Conservation (phyloP, 1,284 basidiomycete genomes). For the Tilletia walkeri region DNA sequence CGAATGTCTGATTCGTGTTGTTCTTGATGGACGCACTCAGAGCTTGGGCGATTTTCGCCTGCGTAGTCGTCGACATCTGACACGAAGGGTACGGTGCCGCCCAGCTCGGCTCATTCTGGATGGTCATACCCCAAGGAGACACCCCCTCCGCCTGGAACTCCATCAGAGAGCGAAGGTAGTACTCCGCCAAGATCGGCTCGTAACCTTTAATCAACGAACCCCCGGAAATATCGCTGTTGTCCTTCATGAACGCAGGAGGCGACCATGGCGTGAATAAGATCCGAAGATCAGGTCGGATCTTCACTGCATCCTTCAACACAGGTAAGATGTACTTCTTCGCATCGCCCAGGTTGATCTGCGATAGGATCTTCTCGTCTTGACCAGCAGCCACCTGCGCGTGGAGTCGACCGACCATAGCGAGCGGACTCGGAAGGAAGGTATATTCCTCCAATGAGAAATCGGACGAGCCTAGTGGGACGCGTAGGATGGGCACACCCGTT, state of each 20-base stretch:
- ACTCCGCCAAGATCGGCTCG: conserved; percentile 31
- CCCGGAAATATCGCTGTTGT: conserved; percentile 33
- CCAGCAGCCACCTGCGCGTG: background rate
- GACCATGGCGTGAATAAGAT: conserved; percentile 37
- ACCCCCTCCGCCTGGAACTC: conserved; percentile 28
- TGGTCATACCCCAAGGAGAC: conserved; percentile 32
- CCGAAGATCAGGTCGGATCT: conserved; percentile 34
- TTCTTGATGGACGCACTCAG: conserved; percentile 26
- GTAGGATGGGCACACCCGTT: conserved; percentile 33
- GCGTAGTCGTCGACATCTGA: conserved; percentile 27
- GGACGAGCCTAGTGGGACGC: conserved; percentile 37
- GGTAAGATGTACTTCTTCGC: conserved; percentile 37
- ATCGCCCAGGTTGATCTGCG: conserved; percentile 24
- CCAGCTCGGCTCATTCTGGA: conserved; percentile 43
- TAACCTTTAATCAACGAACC: conserved; percentile 31
- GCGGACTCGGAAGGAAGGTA: too few relatives aligned
- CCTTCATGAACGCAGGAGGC: conserved; percentile 44
- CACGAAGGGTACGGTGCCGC: conserved; percentile 34
- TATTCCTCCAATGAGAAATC: conserved; percentile 28
- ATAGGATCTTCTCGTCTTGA: background rate
- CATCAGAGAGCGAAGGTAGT: conserved; percentile 30
- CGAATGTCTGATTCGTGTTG: background rate
- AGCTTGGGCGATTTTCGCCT: conserved; percentile 24
- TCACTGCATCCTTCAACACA: conserved; percentile 31
- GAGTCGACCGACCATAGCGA: background rate